phyloP scores from a whole-genome alignment of 2,329 filamentous ascomycete species.

The Colletotrichum graminicola region DNA sequence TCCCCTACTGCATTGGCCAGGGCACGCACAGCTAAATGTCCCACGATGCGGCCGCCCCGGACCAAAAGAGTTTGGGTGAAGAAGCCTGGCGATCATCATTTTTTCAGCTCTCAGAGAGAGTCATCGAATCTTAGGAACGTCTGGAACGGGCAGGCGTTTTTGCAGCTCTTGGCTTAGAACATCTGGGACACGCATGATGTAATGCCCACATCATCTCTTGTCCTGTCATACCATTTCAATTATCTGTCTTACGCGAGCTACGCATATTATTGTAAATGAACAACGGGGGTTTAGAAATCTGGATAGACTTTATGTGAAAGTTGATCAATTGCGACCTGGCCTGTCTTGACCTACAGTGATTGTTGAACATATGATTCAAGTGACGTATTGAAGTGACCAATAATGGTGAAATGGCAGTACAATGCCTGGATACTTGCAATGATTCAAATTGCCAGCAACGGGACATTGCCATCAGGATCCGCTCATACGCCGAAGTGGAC shows the following conservation, averaged over 20 bases:
- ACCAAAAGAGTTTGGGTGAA: not conserved
- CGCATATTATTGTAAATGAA: conserved; percentile 28
- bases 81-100: conserved; percentile 10
- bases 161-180: conserved; percentile 26
- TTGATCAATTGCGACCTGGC: not conserved
- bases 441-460: no score
- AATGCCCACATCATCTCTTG: conserved; percentile 27
- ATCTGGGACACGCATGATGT: conserved; percentile 32
- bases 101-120: conserved; percentile 30
- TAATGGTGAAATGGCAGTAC: not conserved
- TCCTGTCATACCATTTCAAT: conserved; percentile 29
- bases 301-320: conserved; percentile 19
- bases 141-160: conserved; percentile 37
- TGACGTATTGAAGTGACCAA: no score
- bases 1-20: conserved; percentile 54
- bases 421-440: not conserved
- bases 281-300: not conserved
- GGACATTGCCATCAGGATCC: not conserved
- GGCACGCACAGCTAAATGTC: conserved; percentile 43
- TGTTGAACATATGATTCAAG: not conserved
- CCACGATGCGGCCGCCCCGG: not conserved
- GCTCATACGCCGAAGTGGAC: not conserved
- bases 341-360: no score
- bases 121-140: conserved; percentile 30
- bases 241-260: conserved; percentile 24